Evolutionary conservation across 176 grass and related monocot species (phyloP).

Genomic region (Eleusine coracana): DNA sequence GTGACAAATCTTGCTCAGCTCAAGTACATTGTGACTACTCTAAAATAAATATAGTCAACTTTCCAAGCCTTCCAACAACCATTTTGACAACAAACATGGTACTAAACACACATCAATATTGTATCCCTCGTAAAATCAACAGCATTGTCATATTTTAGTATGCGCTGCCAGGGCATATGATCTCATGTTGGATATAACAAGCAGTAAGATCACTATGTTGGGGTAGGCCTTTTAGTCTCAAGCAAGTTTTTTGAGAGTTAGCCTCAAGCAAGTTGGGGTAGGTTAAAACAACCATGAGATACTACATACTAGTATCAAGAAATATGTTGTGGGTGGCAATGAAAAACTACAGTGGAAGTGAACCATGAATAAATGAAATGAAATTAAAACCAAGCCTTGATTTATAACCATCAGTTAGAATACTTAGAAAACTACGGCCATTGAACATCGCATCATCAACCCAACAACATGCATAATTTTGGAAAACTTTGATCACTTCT

Average conservation of each 20-base stretch:
- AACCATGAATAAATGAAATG: not conserved
- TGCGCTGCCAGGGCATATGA: not conserved
- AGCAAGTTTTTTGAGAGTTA: too few relatives aligned
- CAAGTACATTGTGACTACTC: not conserved
- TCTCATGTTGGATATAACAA: not conserved
- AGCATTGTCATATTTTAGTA: not conserved
- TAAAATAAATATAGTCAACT: conserved; percentile 2
- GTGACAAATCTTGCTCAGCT: not conserved
- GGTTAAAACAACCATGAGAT: too few relatives aligned
- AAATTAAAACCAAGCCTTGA: not conserved
- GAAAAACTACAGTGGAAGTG: not conserved
- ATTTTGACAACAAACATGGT: not conserved
- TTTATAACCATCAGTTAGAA: not conserved
- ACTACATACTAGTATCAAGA: not conserved
- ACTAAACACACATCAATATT: not conserved
- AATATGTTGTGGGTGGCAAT: not conserved
- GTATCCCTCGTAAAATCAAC: not conserved
- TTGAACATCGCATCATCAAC: not conserved
- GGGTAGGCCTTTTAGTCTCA: not conserved
- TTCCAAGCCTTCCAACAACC: not conserved
- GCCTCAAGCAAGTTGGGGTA: too few relatives aligned
- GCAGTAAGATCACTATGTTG: not conserved
- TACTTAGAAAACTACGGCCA: not conserved
- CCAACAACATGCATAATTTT: not conserved
- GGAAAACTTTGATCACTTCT: not conserved